Base-by-base conservation (phyloP, 345 rosid genomes). In the Brassica rapa region DNA sequence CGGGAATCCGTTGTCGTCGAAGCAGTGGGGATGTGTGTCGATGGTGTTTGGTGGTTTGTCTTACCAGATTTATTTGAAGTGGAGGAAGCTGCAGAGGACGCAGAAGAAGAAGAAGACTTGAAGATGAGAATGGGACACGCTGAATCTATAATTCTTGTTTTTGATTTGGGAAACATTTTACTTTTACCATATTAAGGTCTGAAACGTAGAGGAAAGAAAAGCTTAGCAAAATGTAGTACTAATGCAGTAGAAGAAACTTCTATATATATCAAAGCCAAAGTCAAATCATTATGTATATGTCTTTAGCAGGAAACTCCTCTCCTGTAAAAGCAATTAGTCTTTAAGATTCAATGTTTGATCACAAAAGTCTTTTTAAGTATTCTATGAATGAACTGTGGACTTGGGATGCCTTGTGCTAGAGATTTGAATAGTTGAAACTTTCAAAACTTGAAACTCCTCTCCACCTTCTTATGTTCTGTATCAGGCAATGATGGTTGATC, bases 1-100 rank as follows among this genome's bases (percentile, higher is more conserved):
- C 15, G 92, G 99, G 77, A 95, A 95, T 80, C 99, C 99, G 1
- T 75, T 95, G 35, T 91, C 99, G 1, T 3, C 85, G 27, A 93
- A 93, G 71, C 98, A 95, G 81, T 93, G 99, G 99, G 97, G 94
- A 2, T 90, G 94, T 65, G 98, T 95, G 24, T 63, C 83, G 19
- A 89, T 95, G 98, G 99, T 95, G 59, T 95, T 95, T 87, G 90
- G 94, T 19, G 99, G 99, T 7, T 81, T 95, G 80, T 91, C 99
- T 65, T 95, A 90, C 85, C 99, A 95, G 86, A 95, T 91, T 75
- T 95, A 87, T 80, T 86, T 95, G 61, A 95, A 93, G 66, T 95
- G 99, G 99, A 91, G 76, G 86, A 93, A 88, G 84, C 70, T 91
- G 84, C 96, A 87, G 87, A 93, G 86, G 76, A 39, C 78, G 85